phyloP scores from a whole-genome alignment of 768 basidiomycete genomes.

The Pisolithus microcarpus region DNA sequence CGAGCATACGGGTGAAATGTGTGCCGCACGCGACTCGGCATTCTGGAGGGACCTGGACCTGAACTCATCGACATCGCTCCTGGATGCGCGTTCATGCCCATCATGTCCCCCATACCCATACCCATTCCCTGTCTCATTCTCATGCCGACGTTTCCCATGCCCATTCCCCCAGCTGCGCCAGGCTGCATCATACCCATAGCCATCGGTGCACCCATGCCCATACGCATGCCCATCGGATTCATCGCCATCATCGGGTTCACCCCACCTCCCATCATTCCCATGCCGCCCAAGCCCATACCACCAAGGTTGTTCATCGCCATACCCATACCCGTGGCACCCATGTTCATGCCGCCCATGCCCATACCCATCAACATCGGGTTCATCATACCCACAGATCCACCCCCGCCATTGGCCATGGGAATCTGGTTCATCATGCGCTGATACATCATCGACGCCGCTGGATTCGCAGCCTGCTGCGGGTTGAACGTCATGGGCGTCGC shows the following conservation, averaged over 20 bases:
- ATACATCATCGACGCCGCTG: constrained; percentile 26
- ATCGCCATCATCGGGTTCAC: constrained; percentile 18
- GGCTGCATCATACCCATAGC: constrained; percentile 28
- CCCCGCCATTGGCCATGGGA: constrained; percentile 34
- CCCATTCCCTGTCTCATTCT: constrained; percentile 21
- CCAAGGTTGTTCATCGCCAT: constrained; percentile 19
- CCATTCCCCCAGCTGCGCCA: constrained; percentile 18
- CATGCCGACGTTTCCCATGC: constrained; percentile 35
- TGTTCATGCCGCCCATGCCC: constrained; percentile 41
- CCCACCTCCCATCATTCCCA: constrained; percentile 20
- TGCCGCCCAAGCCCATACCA: constrained; percentile 21
- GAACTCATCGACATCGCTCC: constrained; percentile 36
- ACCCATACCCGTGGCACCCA: constrained; percentile 24
- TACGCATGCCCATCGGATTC: constrained; percentile 14
- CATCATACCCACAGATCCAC: constrained; percentile 45
- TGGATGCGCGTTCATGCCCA: constrained; percentile 25
- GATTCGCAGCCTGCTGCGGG: constrained; percentile 31
- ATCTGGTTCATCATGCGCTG: constrained; percentile 33
- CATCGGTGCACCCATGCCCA: constrained; percentile 25
- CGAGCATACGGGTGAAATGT: constrained; percentile 62
- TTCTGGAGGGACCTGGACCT: constrained; percentile 43
- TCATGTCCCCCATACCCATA: constrained; percentile 26
- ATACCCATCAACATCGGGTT: constrained; percentile 43
- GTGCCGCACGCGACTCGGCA: constrained; percentile 48
- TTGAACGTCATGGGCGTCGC: constrained; percentile 26